Conservation (phyloP, 805 yeast genomes). For the Debaryomyces hansenii region DNA sequence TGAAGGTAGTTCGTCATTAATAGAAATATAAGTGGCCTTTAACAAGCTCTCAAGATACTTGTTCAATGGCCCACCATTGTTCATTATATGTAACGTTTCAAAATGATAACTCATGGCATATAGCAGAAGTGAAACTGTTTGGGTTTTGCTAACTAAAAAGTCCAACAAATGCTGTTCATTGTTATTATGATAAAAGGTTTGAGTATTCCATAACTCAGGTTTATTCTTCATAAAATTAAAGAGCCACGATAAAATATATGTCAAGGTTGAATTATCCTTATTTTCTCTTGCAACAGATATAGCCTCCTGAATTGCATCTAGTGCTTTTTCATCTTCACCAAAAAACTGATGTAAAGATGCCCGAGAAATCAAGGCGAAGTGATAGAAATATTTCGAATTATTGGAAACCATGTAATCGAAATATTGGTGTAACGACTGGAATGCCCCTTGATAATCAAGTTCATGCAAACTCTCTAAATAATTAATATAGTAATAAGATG, state of each 20-base stretch:
- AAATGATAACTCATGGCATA: conserved; percentile 66
- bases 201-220: conserved; percentile 53
- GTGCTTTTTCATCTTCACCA: conserved; percentile 65
- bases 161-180: conserved; percentile 67
- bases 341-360: conserved; percentile 73
- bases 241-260: conserved; percentile 72
- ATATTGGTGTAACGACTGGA: conserved; percentile 52
- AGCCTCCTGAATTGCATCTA: conserved; percentile 82
- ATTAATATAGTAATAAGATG: conserved; percentile 53
- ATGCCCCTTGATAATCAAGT: conserved; percentile 62
- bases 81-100: conserved; percentile 56
- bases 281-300: conserved; percentile 85
- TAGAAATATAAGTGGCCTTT: conserved; percentile 54
- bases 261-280: conserved; percentile 70
- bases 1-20: conserved; percentile 45
- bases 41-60: conserved; percentile 54
- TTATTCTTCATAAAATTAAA: conserved; percentile 66
- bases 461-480: conserved; percentile 59
- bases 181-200: conserved; percentile 44
- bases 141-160: conserved; percentile 57
- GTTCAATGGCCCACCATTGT: conserved; percentile 49
- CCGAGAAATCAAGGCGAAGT: conserved; percentile 70
- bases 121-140: conserved; percentile 45
- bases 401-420: conserved; percentile 77
- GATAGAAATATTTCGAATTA: conserved; percentile 64